phyloP scores from a whole-genome alignment of 108 stramenopile genomes.

The Bacterosira constricta region DNA sequence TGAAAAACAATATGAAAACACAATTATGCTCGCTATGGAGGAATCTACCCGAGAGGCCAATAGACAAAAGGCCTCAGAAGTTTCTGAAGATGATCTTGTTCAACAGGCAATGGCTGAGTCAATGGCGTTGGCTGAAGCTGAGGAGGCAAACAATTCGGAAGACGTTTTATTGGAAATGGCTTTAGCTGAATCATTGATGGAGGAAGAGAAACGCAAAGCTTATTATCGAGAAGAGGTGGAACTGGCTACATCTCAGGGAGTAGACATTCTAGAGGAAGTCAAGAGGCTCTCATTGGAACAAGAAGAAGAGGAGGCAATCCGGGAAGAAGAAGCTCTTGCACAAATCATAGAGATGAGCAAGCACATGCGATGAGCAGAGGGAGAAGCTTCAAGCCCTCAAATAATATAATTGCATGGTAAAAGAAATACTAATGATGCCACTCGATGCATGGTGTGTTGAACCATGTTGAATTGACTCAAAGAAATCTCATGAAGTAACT shows the following conservation, averaged over 20 bases:
- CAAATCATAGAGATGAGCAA: not conserved
- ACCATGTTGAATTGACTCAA: too few species aligned
- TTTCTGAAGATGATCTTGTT: constrained; percentile 3
- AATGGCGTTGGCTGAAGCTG: constrained; percentile 10
- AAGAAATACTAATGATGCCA: too few species aligned
- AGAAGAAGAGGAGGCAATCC: not conserved
- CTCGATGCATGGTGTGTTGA: too few species aligned
- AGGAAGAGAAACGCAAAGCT: constrained; percentile 5
- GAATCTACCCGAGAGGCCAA: constrained; percentile 5
- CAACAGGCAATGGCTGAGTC: constrained; percentile 10
- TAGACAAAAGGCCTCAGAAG: constrained; percentile 4
- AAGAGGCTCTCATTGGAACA: constrained; percentile 3
- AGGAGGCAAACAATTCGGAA: constrained; percentile 11
- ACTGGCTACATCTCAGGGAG: not conserved
- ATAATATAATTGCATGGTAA: too few species aligned
- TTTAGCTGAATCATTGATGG: constrained; percentile 2
- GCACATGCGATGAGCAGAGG: not conserved
- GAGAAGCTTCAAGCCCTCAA: too few species aligned
- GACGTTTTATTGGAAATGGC: constrained; percentile 14
- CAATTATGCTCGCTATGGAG: constrained; percentile 18
- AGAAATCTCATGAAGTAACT: too few species aligned
- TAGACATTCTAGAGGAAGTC: not conserved
- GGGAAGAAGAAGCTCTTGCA: not conserved
- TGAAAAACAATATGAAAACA: constrained; percentile 24
- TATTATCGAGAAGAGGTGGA: not conserved